Base-by-base conservation (phyloP, 495 filamentous ascomycete genomes). In the Tuber melanosporum region DNA sequence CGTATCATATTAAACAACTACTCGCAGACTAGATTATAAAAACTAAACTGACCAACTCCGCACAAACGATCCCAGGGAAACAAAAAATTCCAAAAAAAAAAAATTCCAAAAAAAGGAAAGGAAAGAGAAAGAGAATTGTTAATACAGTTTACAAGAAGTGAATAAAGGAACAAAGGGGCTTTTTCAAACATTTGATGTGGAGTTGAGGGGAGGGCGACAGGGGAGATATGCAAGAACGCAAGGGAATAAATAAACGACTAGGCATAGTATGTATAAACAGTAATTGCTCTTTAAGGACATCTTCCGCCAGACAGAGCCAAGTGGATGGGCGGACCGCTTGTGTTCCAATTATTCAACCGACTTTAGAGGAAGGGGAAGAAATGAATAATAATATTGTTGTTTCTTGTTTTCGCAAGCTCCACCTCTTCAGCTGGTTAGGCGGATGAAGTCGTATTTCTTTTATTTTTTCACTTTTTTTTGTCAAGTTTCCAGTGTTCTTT, bases 91-190 rank as follows among this genome's bases (percentile, higher is more conserved):
- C 52, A 32, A n/a, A 15, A 3, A 62, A 1, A 9, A 32, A 32
- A 32, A 1, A 32, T 32, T 32, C 32, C 0, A 41, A 41, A 41
- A 20, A 62, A 62, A 62, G 32, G 57, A 32, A 15, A 15, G 57
- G n/a, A 36, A 19, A 66, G 7, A 66, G 26, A 5, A 66, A 36
- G 26, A 36, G 57, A 36, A 66, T 66, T 66, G 26, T 26, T 66
- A 66, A 66, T 36, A 66, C 57, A 66, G 26, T 66, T 66, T 66
- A 66, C 57, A 66, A 66, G 57, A 66, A 66, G 57, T 36, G 57
- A 36, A 36, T 36, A 14, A 32, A 14, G n/a, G 26, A 66, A 36
- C 32, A 66, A 66, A 36, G 57, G 5, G 26, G 26, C 1, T 62
- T 32, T 32, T 62, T 62, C n/a, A 14, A 62, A 9, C 9, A 62